These are phyloP conservation scores for Penstemon davidsonii DNA, from an alignment of 257 asterid genomes.

Conservation along the genomic window DNA sequence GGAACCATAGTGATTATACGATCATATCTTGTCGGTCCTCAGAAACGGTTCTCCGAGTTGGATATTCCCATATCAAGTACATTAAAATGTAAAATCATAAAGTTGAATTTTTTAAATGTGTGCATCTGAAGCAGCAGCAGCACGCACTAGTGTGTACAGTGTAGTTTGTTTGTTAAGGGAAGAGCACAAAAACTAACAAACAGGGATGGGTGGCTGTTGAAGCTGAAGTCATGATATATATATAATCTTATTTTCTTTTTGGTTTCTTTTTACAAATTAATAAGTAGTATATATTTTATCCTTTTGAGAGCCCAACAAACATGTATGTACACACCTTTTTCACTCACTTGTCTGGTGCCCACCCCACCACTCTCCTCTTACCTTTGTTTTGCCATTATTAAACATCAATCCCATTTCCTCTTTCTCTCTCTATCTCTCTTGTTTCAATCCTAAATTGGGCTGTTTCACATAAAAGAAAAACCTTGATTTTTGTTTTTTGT, in stretches of 20 bases:
- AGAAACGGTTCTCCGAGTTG: too few species aligned
- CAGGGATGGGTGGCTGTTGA: conserved; percentile 36
- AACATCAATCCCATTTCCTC: conserved; percentile 30
- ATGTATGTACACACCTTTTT: background rate
- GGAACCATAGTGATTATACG: too few species aligned
- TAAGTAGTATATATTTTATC: conserved; percentile 9
- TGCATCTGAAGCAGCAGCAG: conserved; percentile 5
- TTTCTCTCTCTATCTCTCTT: conserved; percentile 4
- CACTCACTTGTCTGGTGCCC: conserved; percentile 37
- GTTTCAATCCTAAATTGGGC: background rate
- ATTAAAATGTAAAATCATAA: too few species aligned
- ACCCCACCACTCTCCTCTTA: conserved; percentile 41
- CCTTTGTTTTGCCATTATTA: conserved; percentile 43
- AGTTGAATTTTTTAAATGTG: background rate
- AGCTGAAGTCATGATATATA: conserved; percentile 1
- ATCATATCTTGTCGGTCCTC: too few species aligned
- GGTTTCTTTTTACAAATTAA: too few species aligned
- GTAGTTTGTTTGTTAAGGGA: background rate
- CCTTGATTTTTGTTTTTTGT: conserved; percentile 29
- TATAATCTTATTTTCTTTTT: background rate
- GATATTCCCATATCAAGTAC: too few species aligned
- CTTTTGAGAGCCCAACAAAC: background rate
- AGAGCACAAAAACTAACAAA: conserved; percentile 36
- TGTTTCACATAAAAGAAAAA: conserved; percentile 6
- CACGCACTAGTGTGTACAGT: background rate